These are phyloP conservation scores for Inga oerstediana DNA, from an alignment of 306 rosid species.

Conservation along the genomic window DNA sequence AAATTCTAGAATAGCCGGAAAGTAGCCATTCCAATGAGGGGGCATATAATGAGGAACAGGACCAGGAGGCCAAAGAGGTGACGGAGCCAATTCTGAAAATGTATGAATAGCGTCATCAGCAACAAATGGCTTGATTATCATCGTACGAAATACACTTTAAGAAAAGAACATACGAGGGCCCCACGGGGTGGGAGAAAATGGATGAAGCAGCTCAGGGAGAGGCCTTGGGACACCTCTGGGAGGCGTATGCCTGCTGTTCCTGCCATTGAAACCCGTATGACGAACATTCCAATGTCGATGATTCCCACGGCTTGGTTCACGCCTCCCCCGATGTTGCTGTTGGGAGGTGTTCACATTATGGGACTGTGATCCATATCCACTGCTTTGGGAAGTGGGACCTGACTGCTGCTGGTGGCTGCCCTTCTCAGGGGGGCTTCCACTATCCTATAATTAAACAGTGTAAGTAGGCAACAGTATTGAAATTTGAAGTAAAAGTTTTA, in stretches of 20 bases:
- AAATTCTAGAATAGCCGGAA: constrained; percentile 51
- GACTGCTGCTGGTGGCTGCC: too few species aligned
- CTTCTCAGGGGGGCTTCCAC: too few species aligned
- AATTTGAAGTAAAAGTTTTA: too few species aligned
- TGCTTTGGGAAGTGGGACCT: constrained; percentile 48
- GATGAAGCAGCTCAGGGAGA: constrained; percentile 21
- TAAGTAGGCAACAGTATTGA: too few species aligned
- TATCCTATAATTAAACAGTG: too few species aligned
- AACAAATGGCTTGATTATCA: too few species aligned
- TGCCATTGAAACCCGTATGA: constrained; percentile 53
- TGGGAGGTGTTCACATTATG: background rate
- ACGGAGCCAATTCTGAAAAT: constrained; percentile 37
- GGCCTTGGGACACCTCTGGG: constrained; percentile 38
- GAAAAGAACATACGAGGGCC: constrained; percentile 52
- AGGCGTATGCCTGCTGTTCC: constrained; percentile 51
- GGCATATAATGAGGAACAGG: constrained; percentile 48
- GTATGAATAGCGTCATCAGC: constrained; percentile 2
- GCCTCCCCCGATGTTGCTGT: constrained; percentile 50
- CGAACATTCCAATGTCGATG: constrained; percentile 74
- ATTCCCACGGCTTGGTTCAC: constrained; percentile 66
- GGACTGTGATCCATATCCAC: constrained; percentile 41
- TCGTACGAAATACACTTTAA: too few species aligned
- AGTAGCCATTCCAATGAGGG: constrained; percentile 33
- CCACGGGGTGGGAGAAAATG: background rate
- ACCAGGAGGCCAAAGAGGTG: background rate